A percentile compares a stretch with the other conserved stretches of the same genome.
Evolutionary conservation across 306 rosid genomes (phyloP).

Genomic region (Rosa chinensis): DNA sequence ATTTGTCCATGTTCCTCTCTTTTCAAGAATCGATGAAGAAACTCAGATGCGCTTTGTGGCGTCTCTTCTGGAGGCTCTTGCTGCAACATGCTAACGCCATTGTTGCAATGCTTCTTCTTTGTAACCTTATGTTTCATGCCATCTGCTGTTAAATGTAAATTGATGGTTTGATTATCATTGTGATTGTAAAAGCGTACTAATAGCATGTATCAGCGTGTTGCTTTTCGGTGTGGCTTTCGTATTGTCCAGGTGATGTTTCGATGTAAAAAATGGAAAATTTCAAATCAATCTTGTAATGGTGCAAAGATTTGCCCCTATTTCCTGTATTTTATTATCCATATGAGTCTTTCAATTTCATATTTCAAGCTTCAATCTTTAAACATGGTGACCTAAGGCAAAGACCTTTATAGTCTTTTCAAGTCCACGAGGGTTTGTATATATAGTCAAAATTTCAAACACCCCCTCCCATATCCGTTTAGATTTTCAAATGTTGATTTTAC

Average conservation of each 20-base stretch:
- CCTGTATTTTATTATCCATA: neutral
- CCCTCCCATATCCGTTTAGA: too few species aligned
- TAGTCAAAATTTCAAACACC: too few species aligned
- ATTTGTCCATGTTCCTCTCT: constrained; percentile 84
- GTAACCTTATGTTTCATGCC: constrained; percentile 15
- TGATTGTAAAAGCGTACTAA: constrained; percentile 25
- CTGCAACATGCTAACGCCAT: constrained; percentile 47
- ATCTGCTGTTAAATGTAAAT: constrained; percentile 35
- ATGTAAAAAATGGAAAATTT: neutral
- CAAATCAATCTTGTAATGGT: neutral
- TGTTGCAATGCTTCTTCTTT: constrained; percentile 6
- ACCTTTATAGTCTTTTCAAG: neutral
- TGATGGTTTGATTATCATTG: constrained; percentile 25
- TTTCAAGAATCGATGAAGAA: constrained; percentile 66
- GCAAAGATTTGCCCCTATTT: neutral
- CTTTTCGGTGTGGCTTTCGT: constrained; percentile 1
- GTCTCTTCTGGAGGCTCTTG: constrained; percentile 77
- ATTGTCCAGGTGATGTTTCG: neutral
- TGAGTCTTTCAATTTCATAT: neutral
- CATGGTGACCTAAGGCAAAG: neutral
- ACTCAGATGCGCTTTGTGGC: constrained; percentile 69
- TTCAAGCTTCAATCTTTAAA: neutral
- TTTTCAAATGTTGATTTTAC: constrained; percentile 5
- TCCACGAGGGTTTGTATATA: too few species aligned
- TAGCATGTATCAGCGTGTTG: constrained; percentile 14